These are phyloP conservation scores for Phaffomyces antillensis DNA, from an alignment of 805 yeast species.

Conservation along the genomic window DNA sequence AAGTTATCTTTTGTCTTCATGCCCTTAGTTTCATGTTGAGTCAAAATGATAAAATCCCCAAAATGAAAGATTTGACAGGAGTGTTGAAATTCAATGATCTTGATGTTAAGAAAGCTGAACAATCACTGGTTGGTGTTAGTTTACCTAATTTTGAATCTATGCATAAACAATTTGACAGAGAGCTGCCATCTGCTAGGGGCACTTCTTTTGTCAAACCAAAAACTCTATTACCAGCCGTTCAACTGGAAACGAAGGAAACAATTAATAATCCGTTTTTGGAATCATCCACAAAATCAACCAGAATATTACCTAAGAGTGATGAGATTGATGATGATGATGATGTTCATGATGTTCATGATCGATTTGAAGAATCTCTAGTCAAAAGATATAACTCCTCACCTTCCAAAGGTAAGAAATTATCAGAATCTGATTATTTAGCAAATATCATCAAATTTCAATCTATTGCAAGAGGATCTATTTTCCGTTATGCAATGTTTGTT, in stretches of 20 bases:
- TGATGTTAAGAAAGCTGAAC: conserved; percentile 63
- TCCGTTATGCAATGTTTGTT: conserved; percentile 58
- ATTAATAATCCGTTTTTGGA: background rate
- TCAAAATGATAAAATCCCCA: conserved; percentile 45
- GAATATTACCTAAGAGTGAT: background rate
- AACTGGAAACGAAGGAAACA: background rate
- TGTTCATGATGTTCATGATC: background rate
- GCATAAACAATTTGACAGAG: conserved; percentile 34
- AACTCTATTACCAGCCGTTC: background rate
- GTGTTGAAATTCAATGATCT: conserved; percentile 54
- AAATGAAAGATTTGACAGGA: conserved; percentile 57
- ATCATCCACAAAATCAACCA: background rate
- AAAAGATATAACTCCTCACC: conserved; percentile 18
- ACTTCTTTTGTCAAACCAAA: background rate
- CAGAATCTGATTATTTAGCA: conserved; percentile 17
- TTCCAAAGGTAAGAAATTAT: conserved; percentile 12
- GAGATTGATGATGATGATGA: background rate
- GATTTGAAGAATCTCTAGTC: conserved; percentile 5
- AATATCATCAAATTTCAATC: conserved; percentile 55
- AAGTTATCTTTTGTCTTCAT: conserved; percentile 88
- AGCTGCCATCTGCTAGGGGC: conserved; percentile 7
- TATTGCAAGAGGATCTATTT: conserved; percentile 58
- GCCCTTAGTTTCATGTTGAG: conserved; percentile 75
- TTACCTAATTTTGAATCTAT: conserved; percentile 71
- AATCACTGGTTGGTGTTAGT: conserved; percentile 54